Evolutionary conservation across 768 basidiomycete genomes (phyloP), one percentile per base, ranked within the genome.

Genomic region (Daedaleopsis sinensis): DNA sequence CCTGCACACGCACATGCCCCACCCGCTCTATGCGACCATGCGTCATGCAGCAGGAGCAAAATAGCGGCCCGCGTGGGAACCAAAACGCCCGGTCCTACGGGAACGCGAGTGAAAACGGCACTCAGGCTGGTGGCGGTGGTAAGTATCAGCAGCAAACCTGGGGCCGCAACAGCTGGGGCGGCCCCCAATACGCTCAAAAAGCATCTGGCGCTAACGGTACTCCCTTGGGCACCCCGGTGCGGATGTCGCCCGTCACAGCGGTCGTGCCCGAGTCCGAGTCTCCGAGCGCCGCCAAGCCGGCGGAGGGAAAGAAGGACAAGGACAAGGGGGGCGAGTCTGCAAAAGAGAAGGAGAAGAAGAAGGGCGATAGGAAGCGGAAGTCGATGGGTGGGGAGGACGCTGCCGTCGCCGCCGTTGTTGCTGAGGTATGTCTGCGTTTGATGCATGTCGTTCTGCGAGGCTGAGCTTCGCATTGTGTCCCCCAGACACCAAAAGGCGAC

Each of bases 161-260:
- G 58, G 56, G 27, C 36, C 55, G 27, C 49, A 35, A 55, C 23
- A 53, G 66, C 58, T 63, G 59, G 63, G 65, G 62, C 46, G 52
- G 27, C 36, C 55, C 42, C 32, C 21, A 43, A 3, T 18, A 47
- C 62, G 65, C 35, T 19, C 63, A 64, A 46, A 58, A 65, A 52
- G 71, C 61, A 52, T 87, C 87, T 48, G 91, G 91, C 63, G 84
- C 89, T 68, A 93, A 93, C 67, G 82, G 73, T 68, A 89, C 83
- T 36, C 91, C 90, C 43, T 76, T 93, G 57, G 91, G 91, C 57
- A 81, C 85, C 16, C 84, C 88, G 9, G 67, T 61, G 39, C 80
- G 81, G 68, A 82, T 82, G 80, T 78, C 79, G 47, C 77, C 83
- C 27, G 64, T 78, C 51, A 68, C 72, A n/a, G 61, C 72, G 35